Base-by-base conservation (phyloP, 2,329 filamentous ascomycete genomes). In the Cladosporium sphaerospermum region DNA sequence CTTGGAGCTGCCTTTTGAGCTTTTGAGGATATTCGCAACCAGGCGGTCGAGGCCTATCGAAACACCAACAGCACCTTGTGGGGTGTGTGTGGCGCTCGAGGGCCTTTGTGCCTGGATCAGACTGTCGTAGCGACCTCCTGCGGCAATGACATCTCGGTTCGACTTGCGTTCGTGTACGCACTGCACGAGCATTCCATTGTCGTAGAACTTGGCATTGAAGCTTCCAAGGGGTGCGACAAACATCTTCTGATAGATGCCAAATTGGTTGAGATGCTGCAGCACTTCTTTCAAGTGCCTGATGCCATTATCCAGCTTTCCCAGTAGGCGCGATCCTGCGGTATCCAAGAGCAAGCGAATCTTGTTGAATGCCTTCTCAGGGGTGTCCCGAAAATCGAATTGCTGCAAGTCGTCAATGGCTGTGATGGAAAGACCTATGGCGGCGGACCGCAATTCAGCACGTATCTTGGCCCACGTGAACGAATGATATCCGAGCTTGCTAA, bases 351-450 rank as follows among this genome's bases (percentile, higher is more conserved):
- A 67, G 42, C 75, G 73, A 14, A 84, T 62, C 5, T 83, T 86
- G 6, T 85, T 79, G 13, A 89, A 83, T 0, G 87, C 84, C 60
- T 86, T 86, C 52, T 91, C 87, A 37, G 85, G 86, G 45, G 81
- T 81, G 52, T 87, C 84, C 10, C 89, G 80, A 69, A 96, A 97
- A 67, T 99, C 91, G 66, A 97, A 99, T 5, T 85, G 83, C 60
- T 88, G 83, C 53, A 99, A 77, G 63, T 96, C 92, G 61, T 96
- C 91, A 44, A 99, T 78, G 41, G 88, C 95, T 2, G 91, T 96
- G 10, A 89, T 88, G 3, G 91, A 87, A 14, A 96, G 81, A 2
- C 90, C 89, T 36, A 95, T 82, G 14, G 85, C 71, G 3, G 88
- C 83, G n/a, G 86, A 88, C 37, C 91, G 84, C 51, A 99, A 77